phyloP scores from a whole-genome alignment of 1,284 basidiomycete species.

The Cystobasidium slooffiae region DNA sequence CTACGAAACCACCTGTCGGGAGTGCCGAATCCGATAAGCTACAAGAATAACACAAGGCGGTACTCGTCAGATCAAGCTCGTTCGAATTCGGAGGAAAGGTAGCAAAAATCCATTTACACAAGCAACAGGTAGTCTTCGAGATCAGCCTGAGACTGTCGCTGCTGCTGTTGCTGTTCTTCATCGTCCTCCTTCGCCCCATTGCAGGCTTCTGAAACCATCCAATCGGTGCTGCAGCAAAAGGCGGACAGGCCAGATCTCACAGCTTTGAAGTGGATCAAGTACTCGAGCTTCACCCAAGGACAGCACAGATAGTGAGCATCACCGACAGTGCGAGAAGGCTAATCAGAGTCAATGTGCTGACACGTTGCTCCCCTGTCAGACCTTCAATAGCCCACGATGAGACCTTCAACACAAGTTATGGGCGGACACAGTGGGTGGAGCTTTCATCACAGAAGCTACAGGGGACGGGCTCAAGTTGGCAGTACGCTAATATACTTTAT shows the following conservation, averaged over 20 bases:
- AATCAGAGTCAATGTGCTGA: too few relatives aligned
- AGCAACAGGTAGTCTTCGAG: constrained; percentile 39
- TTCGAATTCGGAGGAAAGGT: not conserved
- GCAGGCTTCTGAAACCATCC: constrained; percentile 1
- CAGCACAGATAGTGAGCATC: not conserved
- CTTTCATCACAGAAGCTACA: not conserved
- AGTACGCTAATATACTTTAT: not conserved
- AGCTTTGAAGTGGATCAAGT: not conserved
- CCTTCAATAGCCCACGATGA: constrained; percentile 24
- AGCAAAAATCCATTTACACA: constrained; percentile 2
- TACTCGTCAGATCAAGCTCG: not conserved
- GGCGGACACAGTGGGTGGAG: constrained; percentile 23
- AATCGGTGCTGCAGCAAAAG: constrained; percentile 20
- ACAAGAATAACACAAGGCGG: not conserved
- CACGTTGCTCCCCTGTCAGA: not conserved
- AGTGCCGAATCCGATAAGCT: constrained; percentile 62
- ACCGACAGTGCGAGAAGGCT: not conserved
- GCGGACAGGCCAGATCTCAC: not conserved
- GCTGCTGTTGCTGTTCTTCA: not conserved
- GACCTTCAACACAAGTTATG: constrained; percentile 31
- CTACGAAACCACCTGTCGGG: constrained; percentile 87
- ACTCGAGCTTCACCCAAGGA: not conserved
- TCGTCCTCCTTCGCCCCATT: not conserved
- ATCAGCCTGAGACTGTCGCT: not conserved
- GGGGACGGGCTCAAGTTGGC: not conserved